Evolutionary conservation across 2,329 filamentous ascomycete species (phyloP).

Genomic region (Neofusicoccum kwambonambiense): DNA sequence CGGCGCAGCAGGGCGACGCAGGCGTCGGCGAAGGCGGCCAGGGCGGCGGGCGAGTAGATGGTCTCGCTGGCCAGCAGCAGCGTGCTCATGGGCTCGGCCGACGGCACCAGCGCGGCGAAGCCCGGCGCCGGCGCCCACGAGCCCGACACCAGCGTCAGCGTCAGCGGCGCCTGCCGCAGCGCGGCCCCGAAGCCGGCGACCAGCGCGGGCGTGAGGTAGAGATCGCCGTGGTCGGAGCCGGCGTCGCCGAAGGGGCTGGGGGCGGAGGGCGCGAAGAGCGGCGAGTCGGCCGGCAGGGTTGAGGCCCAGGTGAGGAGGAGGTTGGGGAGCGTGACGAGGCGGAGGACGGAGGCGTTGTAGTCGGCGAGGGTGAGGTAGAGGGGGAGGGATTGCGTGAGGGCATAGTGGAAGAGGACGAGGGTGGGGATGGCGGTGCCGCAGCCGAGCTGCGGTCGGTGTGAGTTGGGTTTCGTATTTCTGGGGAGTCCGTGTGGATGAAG

Average conservation of each 20-base stretch:
- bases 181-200: constrained; percentile 58
- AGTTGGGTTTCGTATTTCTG: neutral
- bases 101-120: constrained; percentile 60
- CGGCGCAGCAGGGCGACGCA: constrained; percentile 58
- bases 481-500: no score
- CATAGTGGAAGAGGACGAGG: constrained; percentile 67
- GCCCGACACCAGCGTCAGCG: constrained; percentile 68
- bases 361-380: constrained; percentile 69
- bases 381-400: constrained; percentile 47
- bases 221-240: constrained; percentile 54
- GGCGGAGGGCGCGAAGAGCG: constrained; percentile 19
- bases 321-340: constrained; percentile 78
- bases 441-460: constrained; percentile 57
- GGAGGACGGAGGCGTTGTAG: constrained; percentile 76
- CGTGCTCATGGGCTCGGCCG: constrained; percentile 39
- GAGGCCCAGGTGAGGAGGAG: constrained; percentile 65
- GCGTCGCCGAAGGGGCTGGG: constrained; percentile 21
- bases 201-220: constrained; percentile 62
- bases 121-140: constrained; percentile 61
- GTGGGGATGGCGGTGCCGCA: constrained; percentile 76
- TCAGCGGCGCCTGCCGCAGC: constrained; percentile 52
- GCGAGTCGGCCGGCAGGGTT: constrained; percentile 23
- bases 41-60: constrained; percentile 74
- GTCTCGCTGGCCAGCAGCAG: constrained; percentile 71
- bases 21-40: constrained; percentile 67